These are phyloP conservation scores for Amniculicola lignicola DNA, from an alignment of 495 filamentous ascomycete genomes.

Conservation along the genomic window DNA sequence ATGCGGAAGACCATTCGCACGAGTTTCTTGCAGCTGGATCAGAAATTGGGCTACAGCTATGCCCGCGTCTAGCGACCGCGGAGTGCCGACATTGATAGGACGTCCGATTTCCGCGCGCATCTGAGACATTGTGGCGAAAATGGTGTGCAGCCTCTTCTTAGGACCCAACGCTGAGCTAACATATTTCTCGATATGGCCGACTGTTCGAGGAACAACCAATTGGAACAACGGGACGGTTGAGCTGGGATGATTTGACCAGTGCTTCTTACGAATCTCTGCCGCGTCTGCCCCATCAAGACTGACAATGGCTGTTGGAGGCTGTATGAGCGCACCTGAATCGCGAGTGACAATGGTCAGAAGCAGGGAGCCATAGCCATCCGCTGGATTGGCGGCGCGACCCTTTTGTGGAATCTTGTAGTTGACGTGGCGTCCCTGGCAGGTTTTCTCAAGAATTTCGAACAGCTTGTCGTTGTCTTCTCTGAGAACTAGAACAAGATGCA, in stretches of 20 bases:
- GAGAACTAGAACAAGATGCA: slow-evolving; percentile 23
- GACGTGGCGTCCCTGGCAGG: slow-evolving; percentile 15
- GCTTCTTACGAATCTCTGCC: slow-evolving; percentile 19
- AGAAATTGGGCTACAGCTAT: slow-evolving; percentile 16
- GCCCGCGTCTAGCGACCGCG: slow-evolving; percentile 6
- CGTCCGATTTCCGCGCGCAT: slow-evolving; percentile 7
- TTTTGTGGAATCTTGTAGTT: slow-evolving; percentile 17
- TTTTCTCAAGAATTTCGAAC: slow-evolving; percentile 21
- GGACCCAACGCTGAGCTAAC: background rate
- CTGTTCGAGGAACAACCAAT: slow-evolving; percentile 17
- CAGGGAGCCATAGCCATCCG: slow-evolving; percentile 5
- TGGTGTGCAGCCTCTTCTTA: slow-evolving; percentile 23
- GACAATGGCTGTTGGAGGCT: slow-evolving; percentile 16
- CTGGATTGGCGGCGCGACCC: slow-evolving; percentile 2
- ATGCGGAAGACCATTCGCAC: no score
- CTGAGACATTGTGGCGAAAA: slow-evolving; percentile 27
- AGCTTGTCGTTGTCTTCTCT: slow-evolving; percentile 2
- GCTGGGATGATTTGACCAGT: slow-evolving; percentile 14
- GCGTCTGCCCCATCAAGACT: slow-evolving; percentile 18
- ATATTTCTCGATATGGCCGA: slow-evolving; percentile 23
- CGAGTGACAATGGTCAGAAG: slow-evolving; percentile 15
- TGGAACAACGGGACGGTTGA: slow-evolving; percentile 15
- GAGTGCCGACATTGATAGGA: slow-evolving; percentile 6
- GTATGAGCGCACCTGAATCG: slow-evolving; percentile 9
- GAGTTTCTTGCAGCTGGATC: background rate